These are phyloP conservation scores for Acacia acuminata DNA, from an alignment of 306 rosid genomes.

Conservation along the genomic window DNA sequence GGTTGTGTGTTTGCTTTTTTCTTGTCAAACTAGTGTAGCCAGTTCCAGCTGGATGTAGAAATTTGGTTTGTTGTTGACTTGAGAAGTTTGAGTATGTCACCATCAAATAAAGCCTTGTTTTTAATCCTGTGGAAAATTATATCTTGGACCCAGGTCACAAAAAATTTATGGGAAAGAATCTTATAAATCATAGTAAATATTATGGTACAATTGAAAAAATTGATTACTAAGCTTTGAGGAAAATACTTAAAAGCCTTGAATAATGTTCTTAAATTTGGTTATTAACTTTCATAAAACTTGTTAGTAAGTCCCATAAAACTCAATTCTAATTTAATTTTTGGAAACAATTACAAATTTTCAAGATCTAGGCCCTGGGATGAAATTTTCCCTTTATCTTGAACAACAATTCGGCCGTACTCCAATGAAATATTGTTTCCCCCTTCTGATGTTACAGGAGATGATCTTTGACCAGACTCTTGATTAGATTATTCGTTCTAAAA, in stretches of 20 bases:
- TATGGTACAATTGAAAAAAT: background rate
- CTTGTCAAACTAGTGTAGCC: no score
- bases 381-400: background rate
- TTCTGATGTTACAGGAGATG: constrained; percentile 44
- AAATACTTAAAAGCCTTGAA: background rate
- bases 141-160: background rate
- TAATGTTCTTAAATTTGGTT: background rate
- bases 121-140: background rate
- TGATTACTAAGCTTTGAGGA: background rate
- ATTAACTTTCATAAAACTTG: background rate
- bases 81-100: background rate
- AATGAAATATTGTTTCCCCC: background rate
- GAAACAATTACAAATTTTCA: background rate
- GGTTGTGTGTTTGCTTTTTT: no score
- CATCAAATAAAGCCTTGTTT: background rate
- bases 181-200: background rate
- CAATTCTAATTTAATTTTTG: background rate
- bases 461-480: constrained; percentile 36
- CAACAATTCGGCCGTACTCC: constrained; percentile 1
- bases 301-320: background rate
- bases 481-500: constrained; percentile 36
- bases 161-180: background rate
- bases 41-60: background rate
- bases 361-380: background rate
- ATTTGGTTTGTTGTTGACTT: background rate